phyloP scores from a whole-genome alignment of 371 early-diverging fungal species.

The Capillidium rhysosporum region DNA sequence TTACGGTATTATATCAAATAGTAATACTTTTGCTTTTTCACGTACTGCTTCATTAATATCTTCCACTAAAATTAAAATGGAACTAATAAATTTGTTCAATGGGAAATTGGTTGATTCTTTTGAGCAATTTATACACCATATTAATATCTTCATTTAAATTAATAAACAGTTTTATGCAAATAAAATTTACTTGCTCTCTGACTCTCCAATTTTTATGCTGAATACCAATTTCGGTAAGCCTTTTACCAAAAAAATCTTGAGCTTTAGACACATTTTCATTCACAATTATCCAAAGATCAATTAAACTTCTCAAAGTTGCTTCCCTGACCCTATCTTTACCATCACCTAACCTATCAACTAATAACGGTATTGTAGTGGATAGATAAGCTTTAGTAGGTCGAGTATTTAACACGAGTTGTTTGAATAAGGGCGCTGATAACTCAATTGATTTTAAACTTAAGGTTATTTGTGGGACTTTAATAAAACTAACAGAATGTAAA shows the following conservation, averaged over 20 bases:
- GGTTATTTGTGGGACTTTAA: not conserved
- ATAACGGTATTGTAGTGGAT: too few species aligned
- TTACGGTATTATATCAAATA: conserved; percentile 5
- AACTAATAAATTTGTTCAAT: not conserved
- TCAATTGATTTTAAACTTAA: conserved; percentile 3
- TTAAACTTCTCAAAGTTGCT: not conserved
- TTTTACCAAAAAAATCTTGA: not conserved
- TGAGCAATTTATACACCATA: not conserved
- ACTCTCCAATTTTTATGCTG: conserved; percentile 1
- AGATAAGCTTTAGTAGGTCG: too few species aligned
- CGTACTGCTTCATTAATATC: conserved; percentile 4
- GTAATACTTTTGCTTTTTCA: conserved; percentile 3
- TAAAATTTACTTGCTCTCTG: conserved; percentile 5
- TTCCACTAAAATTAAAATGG: not conserved
- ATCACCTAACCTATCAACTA: conserved; percentile 2
- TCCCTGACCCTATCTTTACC: conserved; percentile 1
- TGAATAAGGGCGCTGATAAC: not conserved
- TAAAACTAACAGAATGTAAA: not conserved
- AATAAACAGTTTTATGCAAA: not conserved
- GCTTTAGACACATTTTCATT: not conserved
- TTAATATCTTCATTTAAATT: not conserved
- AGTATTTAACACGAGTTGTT: too few species aligned
- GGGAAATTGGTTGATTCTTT: not conserved
- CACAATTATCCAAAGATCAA: not conserved
- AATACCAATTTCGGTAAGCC: not conserved